Conservation (phyloP, 1,284 basidiomycete genomes). For the Marasmius oreades region DNA sequence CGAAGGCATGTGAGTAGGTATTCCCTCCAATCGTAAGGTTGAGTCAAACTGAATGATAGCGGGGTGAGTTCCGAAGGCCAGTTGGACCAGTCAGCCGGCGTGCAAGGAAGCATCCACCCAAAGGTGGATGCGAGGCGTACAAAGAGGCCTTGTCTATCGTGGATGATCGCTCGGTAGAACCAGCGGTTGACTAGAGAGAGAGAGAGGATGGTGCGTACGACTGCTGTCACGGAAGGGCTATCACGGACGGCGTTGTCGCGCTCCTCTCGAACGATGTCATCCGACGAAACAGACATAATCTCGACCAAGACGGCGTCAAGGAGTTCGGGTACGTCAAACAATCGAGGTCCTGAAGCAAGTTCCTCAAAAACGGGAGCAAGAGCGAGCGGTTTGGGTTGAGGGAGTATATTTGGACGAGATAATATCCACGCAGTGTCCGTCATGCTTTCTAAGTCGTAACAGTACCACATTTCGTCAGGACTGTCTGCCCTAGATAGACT, state of each 20-base stretch:
- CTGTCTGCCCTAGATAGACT: constrained; percentile 5
- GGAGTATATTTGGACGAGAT: constrained; percentile 2
- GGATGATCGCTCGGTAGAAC: constrained; percentile 8
- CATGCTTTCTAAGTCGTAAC: constrained; percentile 14
- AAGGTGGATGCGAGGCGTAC: constrained; percentile 10
- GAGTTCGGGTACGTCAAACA: constrained; percentile 13
- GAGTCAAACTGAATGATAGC: constrained; percentile 4
- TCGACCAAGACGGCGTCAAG: constrained; percentile 10
- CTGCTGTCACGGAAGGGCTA: constrained; percentile 7
- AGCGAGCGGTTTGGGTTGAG: not conserved
- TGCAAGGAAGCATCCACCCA: constrained; percentile 16
- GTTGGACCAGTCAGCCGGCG: constrained; percentile 11
- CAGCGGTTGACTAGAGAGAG: constrained; percentile 9
- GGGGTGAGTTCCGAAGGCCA: constrained; percentile 3
- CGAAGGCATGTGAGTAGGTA: constrained; percentile 13
- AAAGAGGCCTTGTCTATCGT: constrained; percentile 10
- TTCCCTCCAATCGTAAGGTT: constrained; percentile 12
- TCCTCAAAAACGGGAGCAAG: not conserved
- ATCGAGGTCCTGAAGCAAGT: not conserved
- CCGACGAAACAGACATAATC: constrained; percentile 1
- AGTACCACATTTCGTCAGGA: constrained; percentile 6
- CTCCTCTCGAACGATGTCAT: not conserved
- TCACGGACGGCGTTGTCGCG: not conserved
- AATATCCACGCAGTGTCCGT: constrained; percentile 13
- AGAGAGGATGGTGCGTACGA: constrained; percentile 11